A percentile compares a stretch with the other conserved stretches of the same genome.
phyloP scores from a whole-genome alignment of 306 rosid species.

The Urtica urens region DNA sequence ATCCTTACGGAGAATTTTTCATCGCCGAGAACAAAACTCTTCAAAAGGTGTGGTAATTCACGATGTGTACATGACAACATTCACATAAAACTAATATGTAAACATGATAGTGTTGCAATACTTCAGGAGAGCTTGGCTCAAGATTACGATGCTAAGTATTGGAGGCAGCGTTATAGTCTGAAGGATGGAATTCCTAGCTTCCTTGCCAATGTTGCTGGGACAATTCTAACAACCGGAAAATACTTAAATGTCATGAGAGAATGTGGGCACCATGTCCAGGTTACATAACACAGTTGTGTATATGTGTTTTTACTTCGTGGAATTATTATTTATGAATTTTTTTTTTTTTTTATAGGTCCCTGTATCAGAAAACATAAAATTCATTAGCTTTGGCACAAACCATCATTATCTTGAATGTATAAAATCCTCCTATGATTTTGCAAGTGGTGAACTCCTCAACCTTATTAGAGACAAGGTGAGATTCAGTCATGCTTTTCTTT shows the following conservation, averaged over 20 bases:
- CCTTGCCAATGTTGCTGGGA: conserved; percentile 65
- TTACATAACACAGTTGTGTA: conserved; percentile 19
- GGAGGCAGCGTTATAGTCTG: conserved; percentile 91
- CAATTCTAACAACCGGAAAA: conserved; percentile 94
- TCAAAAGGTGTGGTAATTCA: conserved; percentile 69
- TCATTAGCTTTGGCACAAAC: conserved; percentile 74
- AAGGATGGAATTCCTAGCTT: conserved; percentile 98
- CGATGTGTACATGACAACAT: conserved; percentile 7
- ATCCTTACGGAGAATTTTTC: conserved; percentile 93
- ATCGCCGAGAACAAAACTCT: conserved; percentile 87
- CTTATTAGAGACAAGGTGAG: conserved; percentile 87
- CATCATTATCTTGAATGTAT: conserved; percentile 93
- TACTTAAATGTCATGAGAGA: conserved; percentile 98
- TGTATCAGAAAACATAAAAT: conserved; percentile 71
- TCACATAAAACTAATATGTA: conserved; percentile 16
- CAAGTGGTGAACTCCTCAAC: conserved; percentile 86
- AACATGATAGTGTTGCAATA: conserved; percentile 18
- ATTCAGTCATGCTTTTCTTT: conserved; percentile 7
- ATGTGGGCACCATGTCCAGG: conserved; percentile 98
- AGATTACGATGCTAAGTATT: conserved; percentile 84
- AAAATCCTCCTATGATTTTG: conserved; percentile 86
- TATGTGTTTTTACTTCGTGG: background rate
- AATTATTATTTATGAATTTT: too few relatives aligned
- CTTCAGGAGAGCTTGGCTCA: conserved; percentile 86
- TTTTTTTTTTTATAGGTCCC: conserved; percentile 55